Evolutionary conservation across 441 rosid species (phyloP).

Genomic region (Populus hybrid): DNA sequence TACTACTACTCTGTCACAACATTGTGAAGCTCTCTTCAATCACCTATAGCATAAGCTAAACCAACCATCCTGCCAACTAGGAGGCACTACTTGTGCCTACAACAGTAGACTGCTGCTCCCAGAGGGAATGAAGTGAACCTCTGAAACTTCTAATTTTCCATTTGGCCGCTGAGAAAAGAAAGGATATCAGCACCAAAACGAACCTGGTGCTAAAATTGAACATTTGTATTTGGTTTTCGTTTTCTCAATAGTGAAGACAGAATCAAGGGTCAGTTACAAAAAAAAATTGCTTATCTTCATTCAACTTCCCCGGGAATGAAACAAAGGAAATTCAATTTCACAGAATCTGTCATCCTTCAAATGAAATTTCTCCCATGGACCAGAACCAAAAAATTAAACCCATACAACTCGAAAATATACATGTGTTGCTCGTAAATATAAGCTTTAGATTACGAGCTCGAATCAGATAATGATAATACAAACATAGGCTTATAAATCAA

Average conservation of each 20-base stretch:
- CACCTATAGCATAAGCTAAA: neutral
- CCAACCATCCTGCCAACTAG: neutral
- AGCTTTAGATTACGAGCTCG: neutral
- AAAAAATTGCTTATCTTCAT: constrained; percentile 3
- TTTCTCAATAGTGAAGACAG: neutral
- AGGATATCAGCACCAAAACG: neutral
- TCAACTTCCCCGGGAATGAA: constrained; percentile 4
- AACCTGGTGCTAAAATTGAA: neutral
- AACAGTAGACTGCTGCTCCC: neutral
- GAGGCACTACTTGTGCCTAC: neutral
- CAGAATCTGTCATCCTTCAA: neutral
- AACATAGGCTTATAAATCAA: neutral
- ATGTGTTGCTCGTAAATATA: neutral
- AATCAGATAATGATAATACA: constrained; percentile 1
- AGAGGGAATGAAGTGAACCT: neutral
- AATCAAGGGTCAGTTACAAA: neutral
- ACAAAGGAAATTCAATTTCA: constrained; percentile 3
- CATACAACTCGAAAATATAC: neutral
- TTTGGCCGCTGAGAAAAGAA: neutral
- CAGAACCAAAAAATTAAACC: neutral
- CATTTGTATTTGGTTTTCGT: neutral
- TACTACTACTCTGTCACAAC: neutral
- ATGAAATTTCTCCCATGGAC: neutral
- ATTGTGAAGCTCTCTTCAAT: neutral
- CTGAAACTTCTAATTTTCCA: neutral